Base-by-base conservation (phyloP, 495 filamentous ascomycete genomes). In the Penicillium mononematosum region DNA sequence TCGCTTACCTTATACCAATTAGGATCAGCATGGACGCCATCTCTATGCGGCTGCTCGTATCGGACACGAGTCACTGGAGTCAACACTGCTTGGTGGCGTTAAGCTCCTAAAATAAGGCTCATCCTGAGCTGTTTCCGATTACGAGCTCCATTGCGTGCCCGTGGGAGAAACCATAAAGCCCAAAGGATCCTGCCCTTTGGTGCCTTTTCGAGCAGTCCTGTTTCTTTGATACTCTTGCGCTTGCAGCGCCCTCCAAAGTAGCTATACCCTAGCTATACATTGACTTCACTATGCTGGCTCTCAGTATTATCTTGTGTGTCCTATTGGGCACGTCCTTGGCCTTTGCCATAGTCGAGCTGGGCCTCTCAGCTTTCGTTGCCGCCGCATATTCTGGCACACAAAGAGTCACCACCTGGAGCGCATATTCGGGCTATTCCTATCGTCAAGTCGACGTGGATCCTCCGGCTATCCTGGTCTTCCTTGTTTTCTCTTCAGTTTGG, bases 271-370 rank as follows among this genome's bases (percentile, higher is more conserved):
- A 14, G 41, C 14, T 14, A 34, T 16, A 34, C 27, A 54, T 19
- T 29, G 12, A 39, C 22, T 27, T 5, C 43, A 60, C 17, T 44
- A 73, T 73, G 70, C 25, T 61, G 31, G 47, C 59, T 17, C 59
- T 73, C 44, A 59, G 69, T 55, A 68, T 68, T 45, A 46, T 59
- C 29, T 55, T 73, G 2, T 62, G 63, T 44, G 45, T 57, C 50
- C 55, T 73, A 8, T 53, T 70, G 50, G 58, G 60, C 45, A 63
- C 61, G 0, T 56, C 58, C 3, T 27, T 71, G 8, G 53, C 32
- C 50, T 70, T 70, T 49, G 56, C 66, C 3, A 55, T 70, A 17
- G 25, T 71, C 8, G 68, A 73, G 45, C 60, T 73, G 29, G 70
- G 68, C 11, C 43, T 73, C 5, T 42, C 50, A 4, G 68, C 60